Evolutionary conservation across 2,329 filamentous ascomycete species (phyloP).

Genomic region (Cladophialophora bantiana): DNA sequence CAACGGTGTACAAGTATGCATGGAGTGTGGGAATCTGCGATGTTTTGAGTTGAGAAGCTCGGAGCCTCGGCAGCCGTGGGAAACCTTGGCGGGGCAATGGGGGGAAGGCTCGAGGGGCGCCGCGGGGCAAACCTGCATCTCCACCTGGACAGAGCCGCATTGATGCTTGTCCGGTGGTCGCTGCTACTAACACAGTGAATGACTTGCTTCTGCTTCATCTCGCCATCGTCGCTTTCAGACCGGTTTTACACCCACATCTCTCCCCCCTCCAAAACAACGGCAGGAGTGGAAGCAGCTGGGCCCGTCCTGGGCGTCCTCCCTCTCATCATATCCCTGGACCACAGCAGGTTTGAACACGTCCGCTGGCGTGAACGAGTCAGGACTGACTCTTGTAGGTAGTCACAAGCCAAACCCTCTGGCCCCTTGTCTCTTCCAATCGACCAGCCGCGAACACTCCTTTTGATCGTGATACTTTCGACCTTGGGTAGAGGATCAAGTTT

Average conservation of each 20-base stretch:
- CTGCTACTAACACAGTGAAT: too few species aligned
- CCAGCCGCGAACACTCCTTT: not conserved
- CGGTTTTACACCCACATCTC: not conserved
- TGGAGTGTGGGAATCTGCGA: too few species aligned
- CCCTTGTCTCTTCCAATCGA: not conserved
- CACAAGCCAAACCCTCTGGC: not conserved
- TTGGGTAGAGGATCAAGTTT: not conserved
- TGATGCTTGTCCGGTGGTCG: too few species aligned
- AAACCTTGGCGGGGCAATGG: too few species aligned
- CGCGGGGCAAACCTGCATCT: not conserved
- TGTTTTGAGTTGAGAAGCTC: too few species aligned
- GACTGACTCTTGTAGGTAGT: not conserved
- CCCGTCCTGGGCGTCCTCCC: not conserved
- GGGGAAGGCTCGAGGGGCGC: not conserved
- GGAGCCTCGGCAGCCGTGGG: too few species aligned
- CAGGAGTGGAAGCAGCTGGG: not conserved
- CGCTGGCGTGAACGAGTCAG: not conserved
- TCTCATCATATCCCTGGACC: not conserved
- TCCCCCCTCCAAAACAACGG: not conserved
- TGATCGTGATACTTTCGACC: not conserved
- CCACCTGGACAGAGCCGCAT: not conserved
- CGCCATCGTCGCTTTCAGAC: too few species aligned
- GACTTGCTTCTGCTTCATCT: too few species aligned
- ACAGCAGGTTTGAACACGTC: constrained; percentile 1
- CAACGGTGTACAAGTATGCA: too few species aligned